phyloP scores from a whole-genome alignment of 495 filamentous ascomycete species.

The Diplogelasinospora grovesii region DNA sequence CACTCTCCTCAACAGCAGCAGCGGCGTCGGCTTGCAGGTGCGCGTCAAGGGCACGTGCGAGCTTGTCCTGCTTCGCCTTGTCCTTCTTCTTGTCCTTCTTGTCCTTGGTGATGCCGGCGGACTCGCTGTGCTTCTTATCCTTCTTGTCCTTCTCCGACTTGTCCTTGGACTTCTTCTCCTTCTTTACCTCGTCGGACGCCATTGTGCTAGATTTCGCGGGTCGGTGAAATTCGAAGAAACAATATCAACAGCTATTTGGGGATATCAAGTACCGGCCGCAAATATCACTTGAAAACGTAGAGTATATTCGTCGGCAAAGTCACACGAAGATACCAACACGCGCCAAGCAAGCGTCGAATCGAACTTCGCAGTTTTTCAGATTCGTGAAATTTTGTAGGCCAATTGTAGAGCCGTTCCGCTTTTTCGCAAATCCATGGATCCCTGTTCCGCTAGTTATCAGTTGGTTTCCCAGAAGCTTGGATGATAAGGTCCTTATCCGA shows the following conservation, averaged over 20 bases:
- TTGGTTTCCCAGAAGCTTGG: too few relatives aligned
- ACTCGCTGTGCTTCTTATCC: constrained; percentile 64
- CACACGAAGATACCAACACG: neutral
- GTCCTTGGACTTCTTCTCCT: constrained; percentile 14
- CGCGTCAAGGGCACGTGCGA: constrained; percentile 28
- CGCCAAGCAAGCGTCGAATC: neutral
- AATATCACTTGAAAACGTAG: too few relatives aligned
- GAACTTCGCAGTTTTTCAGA: constrained; percentile 6
- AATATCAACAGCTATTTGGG: too few relatives aligned
- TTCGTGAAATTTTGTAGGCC: constrained; percentile 23
- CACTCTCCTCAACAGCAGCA: constrained; percentile 30
- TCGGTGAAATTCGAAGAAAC: neutral
- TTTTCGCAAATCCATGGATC: too few relatives aligned
- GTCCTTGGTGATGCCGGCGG: constrained; percentile 65
- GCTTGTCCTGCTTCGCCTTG: constrained; percentile 46
- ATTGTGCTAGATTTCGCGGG: constrained; percentile 10
- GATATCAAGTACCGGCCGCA: too few relatives aligned
- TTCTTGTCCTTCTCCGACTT: constrained; percentile 85
- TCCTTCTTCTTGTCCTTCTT: constrained; percentile 60
- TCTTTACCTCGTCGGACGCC: constrained; percentile 16
- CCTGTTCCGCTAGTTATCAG: too few relatives aligned
- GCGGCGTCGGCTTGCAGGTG: constrained; percentile 25
- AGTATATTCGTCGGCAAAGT: too few relatives aligned
- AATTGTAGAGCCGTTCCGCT: constrained; percentile 24
- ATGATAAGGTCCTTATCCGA: too few relatives aligned